phyloP scores from a whole-genome alignment of 164 flowering plant genomes.

The Nymphaea colorata region DNA sequence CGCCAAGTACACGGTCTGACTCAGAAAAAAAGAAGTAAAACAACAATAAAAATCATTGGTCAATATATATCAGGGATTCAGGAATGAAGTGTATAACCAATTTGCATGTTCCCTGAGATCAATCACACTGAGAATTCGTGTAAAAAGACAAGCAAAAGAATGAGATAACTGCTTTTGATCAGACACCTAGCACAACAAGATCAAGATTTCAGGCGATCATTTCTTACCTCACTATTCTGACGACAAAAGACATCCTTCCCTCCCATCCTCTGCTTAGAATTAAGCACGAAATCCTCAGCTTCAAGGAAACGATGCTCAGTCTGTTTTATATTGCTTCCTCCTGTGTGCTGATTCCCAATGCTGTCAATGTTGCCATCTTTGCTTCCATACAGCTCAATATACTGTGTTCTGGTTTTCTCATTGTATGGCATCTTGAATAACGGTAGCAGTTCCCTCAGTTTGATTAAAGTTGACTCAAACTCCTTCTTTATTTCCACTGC shows the following conservation, averaged over 20 bases:
- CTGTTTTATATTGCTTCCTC: no score
- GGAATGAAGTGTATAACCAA: not conserved
- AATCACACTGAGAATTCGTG: not conserved
- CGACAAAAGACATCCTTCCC: conserved; percentile 10
- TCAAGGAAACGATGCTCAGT: not conserved
- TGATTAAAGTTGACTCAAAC: no score
- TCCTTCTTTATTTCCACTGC: no score
- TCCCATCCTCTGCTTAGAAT: conserved; percentile 3
- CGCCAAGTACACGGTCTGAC: not conserved
- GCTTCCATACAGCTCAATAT: no score
- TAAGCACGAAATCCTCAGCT: not conserved
- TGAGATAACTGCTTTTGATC: not conserved
- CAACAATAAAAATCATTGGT: not conserved
- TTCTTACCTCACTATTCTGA: conserved; percentile 15
- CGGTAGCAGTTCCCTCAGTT: no score
- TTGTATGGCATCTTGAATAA: no score
- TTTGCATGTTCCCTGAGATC: not conserved
- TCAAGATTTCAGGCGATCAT: not conserved
- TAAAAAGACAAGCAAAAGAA: not conserved
- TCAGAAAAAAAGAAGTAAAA: not conserved
- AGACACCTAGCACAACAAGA: not conserved
- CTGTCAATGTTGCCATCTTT: no score
- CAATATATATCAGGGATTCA: not conserved
- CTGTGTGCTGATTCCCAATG: no score
- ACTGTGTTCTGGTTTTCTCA: no score